Percentiles rank a stretch among this genome's conserved stretches.
Conservation (phyloP, 1,284 basidiomycete species). For the Tilletiopsis washingtonensis region DNA sequence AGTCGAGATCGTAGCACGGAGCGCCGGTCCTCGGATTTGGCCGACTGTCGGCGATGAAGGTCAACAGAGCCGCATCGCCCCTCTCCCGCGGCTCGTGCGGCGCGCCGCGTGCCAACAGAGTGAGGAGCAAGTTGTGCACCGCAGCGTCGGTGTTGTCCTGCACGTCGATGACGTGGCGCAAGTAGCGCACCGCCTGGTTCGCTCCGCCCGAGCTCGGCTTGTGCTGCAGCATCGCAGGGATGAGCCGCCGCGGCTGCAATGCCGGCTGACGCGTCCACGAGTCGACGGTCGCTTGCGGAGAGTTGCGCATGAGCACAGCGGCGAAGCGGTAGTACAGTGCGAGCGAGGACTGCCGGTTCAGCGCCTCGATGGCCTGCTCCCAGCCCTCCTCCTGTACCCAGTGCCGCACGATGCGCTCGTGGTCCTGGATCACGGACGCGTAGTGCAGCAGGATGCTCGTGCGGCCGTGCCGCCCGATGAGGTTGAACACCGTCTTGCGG, state of each 20-base stretch:
- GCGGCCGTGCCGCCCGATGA: slow-evolving; percentile 85
- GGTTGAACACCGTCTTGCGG: slow-evolving; percentile 73
- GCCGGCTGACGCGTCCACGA: slow-evolving; percentile 76
- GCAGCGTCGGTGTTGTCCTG: slow-evolving; percentile 71
- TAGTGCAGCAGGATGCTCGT: slow-evolving; percentile 87
- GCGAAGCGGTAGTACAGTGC: slow-evolving; percentile 91
- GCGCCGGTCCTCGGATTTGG: slow-evolving; percentile 67
- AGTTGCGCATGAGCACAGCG: slow-evolving; percentile 74
- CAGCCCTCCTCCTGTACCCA: slow-evolving; percentile 88
- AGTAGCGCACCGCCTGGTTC: slow-evolving; percentile 79
- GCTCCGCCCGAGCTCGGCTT: slow-evolving; percentile 52
- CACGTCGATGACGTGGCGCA: slow-evolving; percentile 73
- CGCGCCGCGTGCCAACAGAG: slow-evolving; percentile 60
- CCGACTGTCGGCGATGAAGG: slow-evolving; percentile 76
- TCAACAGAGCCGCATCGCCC: slow-evolving; percentile 72
- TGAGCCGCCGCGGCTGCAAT: slow-evolving; percentile 73
- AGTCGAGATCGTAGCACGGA: slow-evolving; percentile 94
- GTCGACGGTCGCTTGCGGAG: slow-evolving; percentile 80
- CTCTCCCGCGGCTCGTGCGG: neutral
- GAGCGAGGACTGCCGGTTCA: slow-evolving; percentile 66
- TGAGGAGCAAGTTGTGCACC: slow-evolving; percentile 88
- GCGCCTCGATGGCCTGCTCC: slow-evolving; percentile 76
- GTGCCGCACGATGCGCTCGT: slow-evolving; percentile 78
- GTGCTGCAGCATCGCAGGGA: slow-evolving; percentile 79
- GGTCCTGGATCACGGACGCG: slow-evolving; percentile 73